These are phyloP conservation scores for Colletotrichum tofieldiae DNA, from an alignment of 2,329 filamentous ascomycete species.

Conservation along the genomic window DNA sequence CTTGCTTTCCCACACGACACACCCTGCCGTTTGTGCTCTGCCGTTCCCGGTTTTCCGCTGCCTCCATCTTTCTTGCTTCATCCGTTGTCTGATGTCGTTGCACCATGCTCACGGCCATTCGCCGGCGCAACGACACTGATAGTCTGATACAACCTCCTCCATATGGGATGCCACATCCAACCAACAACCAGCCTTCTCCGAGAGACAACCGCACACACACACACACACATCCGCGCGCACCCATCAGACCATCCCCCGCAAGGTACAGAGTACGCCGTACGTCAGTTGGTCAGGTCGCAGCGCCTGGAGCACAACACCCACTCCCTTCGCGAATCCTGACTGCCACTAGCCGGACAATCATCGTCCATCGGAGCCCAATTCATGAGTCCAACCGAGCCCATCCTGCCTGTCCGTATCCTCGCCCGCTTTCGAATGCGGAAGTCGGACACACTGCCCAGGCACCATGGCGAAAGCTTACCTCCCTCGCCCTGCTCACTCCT, in stretches of 20 bases:
- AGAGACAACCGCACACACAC: not conserved
- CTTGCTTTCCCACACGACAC: not conserved
- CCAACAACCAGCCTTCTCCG: not conserved
- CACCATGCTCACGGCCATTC: constrained; percentile 14
- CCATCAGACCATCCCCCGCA: constrained; percentile 15
- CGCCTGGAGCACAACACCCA: constrained; percentile 1
- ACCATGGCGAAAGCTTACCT: constrained; percentile 25
- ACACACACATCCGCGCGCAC: constrained; percentile 13
- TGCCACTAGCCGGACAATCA: constrained; percentile 22
- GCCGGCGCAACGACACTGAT: not conserved
- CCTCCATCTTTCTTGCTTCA: constrained; percentile 35
- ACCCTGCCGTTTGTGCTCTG: not conserved
- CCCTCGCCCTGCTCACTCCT: not conserved
- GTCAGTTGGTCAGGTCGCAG: constrained; percentile 14
- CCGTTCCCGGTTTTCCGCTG: constrained; percentile 20
- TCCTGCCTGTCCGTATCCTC: constrained; percentile 21
- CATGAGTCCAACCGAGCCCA: constrained; percentile 10
- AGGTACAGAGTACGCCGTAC: constrained; percentile 13
- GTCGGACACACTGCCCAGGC: constrained; percentile 23
- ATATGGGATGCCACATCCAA: constrained; percentile 17
- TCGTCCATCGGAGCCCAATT: not conserved
- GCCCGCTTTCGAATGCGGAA: not conserved
- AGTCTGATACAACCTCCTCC: not conserved
- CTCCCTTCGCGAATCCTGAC: not conserved
- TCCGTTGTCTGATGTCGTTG: constrained; percentile 26